These are phyloP conservation scores for Mortierella sp. DNA, from an alignment of 371 early-diverging fungal species.

Conservation along the genomic window DNA sequence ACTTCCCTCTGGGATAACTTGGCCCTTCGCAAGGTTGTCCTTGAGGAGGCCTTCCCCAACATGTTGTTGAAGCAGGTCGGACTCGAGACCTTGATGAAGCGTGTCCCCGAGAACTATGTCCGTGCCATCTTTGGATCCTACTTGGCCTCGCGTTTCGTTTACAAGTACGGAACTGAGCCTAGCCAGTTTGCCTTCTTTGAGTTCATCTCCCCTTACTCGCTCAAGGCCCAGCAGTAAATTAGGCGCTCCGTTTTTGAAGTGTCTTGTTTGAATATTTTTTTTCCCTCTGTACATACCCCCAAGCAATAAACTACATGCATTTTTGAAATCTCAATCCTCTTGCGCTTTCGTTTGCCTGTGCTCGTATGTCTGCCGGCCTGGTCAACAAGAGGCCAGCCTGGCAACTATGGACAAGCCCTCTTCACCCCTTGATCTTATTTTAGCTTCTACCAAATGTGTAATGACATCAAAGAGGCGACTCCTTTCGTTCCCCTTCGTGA, in stretches of 20 bases:
- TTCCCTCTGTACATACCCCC: conserved; percentile 85
- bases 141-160: conserved; percentile 95
- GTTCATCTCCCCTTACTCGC: conserved; percentile 81
- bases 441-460: not conserved
- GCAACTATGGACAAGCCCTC: not conserved
- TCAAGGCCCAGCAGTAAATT: conserved; percentile 63
- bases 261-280: not conserved
- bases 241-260: conserved; percentile 66
- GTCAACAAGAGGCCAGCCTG: not conserved
- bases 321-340: not conserved
- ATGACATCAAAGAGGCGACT: not conserved
- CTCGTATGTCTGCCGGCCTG: not conserved
- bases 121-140: conserved; percentile 97
- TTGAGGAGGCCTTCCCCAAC: conserved; percentile 94
- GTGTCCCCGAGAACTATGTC: conserved; percentile 94
- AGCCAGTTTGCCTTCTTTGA: conserved; percentile 99
- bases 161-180: conserved; percentile 94
- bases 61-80: conserved; percentile 91
- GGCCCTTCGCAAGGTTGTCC: conserved; percentile 83
- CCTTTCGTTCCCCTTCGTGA: not conserved
- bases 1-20: conserved; percentile 96
- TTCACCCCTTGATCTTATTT: not conserved
- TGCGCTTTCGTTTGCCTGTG: not conserved
- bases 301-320: conserved; percentile 3
- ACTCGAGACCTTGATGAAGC: conserved; percentile 86